phyloP scores from a whole-genome alignment of 352 stramenopile genomes.

The Phytophthora tubulina region DNA sequence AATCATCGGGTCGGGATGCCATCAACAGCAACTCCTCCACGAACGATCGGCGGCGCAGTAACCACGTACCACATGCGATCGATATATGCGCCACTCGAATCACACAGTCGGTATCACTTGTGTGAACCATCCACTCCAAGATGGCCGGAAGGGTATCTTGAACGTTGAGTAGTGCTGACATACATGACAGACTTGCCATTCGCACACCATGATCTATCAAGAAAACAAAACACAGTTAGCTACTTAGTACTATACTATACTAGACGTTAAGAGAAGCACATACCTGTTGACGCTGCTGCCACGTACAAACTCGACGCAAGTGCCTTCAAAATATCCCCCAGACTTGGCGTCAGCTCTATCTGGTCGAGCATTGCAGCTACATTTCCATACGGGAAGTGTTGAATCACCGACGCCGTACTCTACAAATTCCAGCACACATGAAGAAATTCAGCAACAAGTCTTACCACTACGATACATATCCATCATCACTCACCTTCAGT shows the following conservation, averaged over 20 bases:
- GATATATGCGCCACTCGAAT: constrained; percentile 68
- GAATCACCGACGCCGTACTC: constrained; percentile 75
- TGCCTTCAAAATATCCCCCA: constrained; percentile 74
- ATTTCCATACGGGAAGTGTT: constrained; percentile 82
- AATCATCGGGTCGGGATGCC: constrained; percentile 69
- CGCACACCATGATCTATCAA: constrained; percentile 77
- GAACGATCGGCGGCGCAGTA: constrained; percentile 72
- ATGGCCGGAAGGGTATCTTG: constrained; percentile 69
- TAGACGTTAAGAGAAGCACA: background rate
- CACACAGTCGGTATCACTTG: constrained; percentile 51
- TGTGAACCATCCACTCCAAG: constrained; percentile 78
- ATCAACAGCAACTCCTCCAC: constrained; percentile 80
- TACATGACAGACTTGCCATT: constrained; percentile 81
- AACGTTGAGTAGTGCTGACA: constrained; percentile 82
- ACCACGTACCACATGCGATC: constrained; percentile 69
- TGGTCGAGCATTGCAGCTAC: constrained; percentile 61
- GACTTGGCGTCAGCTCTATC: constrained; percentile 57
- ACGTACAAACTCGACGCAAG: constrained; percentile 79
- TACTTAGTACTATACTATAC: background rate
- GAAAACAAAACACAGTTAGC: constrained; percentile 8
- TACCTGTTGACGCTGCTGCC: constrained; percentile 66
- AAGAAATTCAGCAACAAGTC: background rate
- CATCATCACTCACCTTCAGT: constrained; percentile 63
- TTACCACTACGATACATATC: background rate
- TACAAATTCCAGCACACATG: constrained; percentile 29